Evolutionary conservation across 1,139 yeast species (phyloP), one percentile per base, ranked within the genome.

Genomic region (Pichia sp.): DNA sequence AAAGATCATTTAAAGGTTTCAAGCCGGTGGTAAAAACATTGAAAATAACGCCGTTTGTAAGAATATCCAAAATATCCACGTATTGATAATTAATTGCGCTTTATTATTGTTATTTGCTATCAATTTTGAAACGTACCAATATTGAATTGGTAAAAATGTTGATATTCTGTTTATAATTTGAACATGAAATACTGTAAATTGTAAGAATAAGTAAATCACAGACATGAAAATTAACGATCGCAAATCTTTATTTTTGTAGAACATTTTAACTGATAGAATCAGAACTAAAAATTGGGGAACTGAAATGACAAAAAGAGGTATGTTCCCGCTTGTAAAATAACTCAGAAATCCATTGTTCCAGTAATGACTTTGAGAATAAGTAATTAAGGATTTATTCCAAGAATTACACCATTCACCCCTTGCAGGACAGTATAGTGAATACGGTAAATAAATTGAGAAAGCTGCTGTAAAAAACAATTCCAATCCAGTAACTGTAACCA

Each of bases 261-360:
- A 58, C 3, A 45, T 40, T 9, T 37, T 10, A 8, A 58, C 31
- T 1, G 47, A 61, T 48, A 36, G 60, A 49, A 46, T 38, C 9
- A 77, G 48, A 4, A 81, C 56, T 2, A 65, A 33, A 3, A 85
- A 58, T 10, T 81, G 76, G 1, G 97, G 98, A 1, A 73, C 50
- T 0, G 87, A 94, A 55, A 92, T 69, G n/a, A 81, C 35, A 57
- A 92, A 90, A 60, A 90, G 85, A 9, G 97, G 96, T 11, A 86
- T 63, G 57, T 92, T 90, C 55, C 78, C 79, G 0, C 70, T 53
- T 0, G 94, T 81, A 94, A 96, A 92, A 62, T 92, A 92, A 40
- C 66, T 69, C 43, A 92, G 64, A 46, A 90, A 78, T 0, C 98
- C 98, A 40, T 71, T 73, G 54, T 79, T 75, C 98, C 98, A 92